Evolutionary conservation across 441 rosid species (phyloP), one percentile per base, ranked within the genome.

Genomic region (Jatropha podagrica): DNA sequence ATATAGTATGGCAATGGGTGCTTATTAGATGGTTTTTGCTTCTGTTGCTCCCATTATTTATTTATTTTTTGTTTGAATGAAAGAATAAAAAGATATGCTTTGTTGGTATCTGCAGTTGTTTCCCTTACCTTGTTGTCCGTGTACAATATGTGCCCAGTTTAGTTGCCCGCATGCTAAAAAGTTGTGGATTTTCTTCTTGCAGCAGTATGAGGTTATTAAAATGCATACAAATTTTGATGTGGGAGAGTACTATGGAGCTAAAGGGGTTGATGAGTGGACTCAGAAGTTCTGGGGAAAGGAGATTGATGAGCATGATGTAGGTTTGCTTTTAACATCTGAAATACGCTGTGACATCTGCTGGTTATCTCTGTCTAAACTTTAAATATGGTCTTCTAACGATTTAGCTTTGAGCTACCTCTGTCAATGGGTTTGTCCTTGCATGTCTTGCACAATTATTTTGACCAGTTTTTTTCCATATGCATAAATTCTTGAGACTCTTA

Each of bases 171-270:
- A 37, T 56, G 67, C 61, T 62, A 75, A 63, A 20, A 72, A 7
- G 26, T 49, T 32, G 48, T 5, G 71, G 60, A 60, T 72, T 73
- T 69, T 54, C 18, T 83, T 65, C 64, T 70, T 80, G 79, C 87
- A 96, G 99, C 99, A 96, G 87, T 90, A 77, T 78, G 86, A 83
- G 68, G 88, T 85, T 73, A 83, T 94, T 68, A 88, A 76, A 77
- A 40, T 40, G 42, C 61, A 85, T 46, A 79, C 88, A 3, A 73
- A 76, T 71, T 78, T 92, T 76, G 81, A 76, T 65, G 97, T 91
- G 64, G 93, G 83, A 66, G 89, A 83, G 72, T 93, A 92, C 76
- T 89, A 72, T 81, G 97, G 97, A 82, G 90, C 93, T 56, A 96
- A 84, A 77, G 93, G 97, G 65, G 85, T 92, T 38, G 94, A 92